Evolutionary conservation across 1,284 basidiomycete genomes (phyloP).

Genomic region (Cutaneotrichosporon sp.): DNA sequence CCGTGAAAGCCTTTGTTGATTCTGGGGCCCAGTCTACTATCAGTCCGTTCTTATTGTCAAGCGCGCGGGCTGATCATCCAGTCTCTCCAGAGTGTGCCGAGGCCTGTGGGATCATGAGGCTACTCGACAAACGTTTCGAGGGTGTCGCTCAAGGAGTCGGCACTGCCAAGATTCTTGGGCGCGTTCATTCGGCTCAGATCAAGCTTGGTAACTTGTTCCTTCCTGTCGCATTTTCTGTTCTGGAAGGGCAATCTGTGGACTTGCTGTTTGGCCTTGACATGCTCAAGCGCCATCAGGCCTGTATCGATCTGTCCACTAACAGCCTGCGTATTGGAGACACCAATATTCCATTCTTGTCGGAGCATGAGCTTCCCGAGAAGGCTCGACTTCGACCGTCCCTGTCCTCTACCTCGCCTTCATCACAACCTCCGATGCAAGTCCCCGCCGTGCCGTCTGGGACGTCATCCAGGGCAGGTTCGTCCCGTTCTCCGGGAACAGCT

Average conservation of each 20-base stretch:
- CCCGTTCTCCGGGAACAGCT: neutral
- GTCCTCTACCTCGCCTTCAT: no score
- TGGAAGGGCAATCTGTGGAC: constrained; percentile 92
- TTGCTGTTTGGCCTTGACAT: constrained; percentile 95
- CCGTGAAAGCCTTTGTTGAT: constrained; percentile 95
- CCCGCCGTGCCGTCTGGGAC: no score
- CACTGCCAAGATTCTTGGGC: constrained; percentile 87
- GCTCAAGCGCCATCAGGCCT: constrained; percentile 95
- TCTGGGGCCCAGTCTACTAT: constrained; percentile 96
- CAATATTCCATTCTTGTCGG: constrained; percentile 80
- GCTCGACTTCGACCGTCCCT: constrained; percentile 41
- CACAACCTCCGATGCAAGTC: no score
- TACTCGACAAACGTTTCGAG: constrained; percentile 79
- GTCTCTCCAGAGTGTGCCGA: constrained; percentile 95
- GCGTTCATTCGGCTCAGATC: constrained; percentile 89
- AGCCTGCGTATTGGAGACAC: constrained; percentile 81
- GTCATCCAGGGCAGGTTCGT: neutral
- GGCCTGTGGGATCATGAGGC: constrained; percentile 87
- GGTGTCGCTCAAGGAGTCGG: constrained; percentile 95
- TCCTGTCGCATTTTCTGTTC: constrained; percentile 89
- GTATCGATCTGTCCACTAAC: constrained; percentile 84
- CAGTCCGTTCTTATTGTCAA: constrained; percentile 60
- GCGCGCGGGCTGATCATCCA: constrained; percentile 36
- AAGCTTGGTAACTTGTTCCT: constrained; percentile 77
- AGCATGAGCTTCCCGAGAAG: constrained; percentile 89